These are phyloP conservation scores for Talaromyces sp. DNA, from an alignment of 2,329 filamentous ascomycete genomes.

Conservation along the genomic window DNA sequence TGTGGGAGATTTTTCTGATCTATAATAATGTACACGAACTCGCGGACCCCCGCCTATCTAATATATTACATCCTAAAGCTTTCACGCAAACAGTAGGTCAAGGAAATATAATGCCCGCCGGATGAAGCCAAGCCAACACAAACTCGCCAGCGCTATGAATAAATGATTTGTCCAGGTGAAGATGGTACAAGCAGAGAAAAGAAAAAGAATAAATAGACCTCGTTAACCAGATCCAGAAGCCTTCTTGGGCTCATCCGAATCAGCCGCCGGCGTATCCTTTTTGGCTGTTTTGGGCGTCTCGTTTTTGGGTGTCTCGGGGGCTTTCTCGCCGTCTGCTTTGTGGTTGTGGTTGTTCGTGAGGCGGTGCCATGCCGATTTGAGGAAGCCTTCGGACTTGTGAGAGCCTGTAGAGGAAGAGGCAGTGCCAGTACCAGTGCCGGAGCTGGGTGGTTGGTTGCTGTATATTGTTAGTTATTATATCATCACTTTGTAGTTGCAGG, in stretches of 20 bases:
- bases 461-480: not conserved
- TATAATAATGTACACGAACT: not conserved
- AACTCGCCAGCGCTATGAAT: slow-evolving; percentile 21
- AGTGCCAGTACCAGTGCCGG: slow-evolving; percentile 1
- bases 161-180: slow-evolving; percentile 6
- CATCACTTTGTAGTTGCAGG: not conserved
- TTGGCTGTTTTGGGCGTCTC: slow-evolving; percentile 14
- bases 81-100: not conserved
- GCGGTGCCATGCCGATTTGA: slow-evolving; percentile 91
- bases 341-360: slow-evolving; percentile 59
- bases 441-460: slow-evolving; percentile 9
- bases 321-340: not conserved
- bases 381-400: slow-evolving; percentile 79
- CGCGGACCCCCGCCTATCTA: not conserved
- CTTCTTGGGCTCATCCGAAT: slow-evolving; percentile 33
- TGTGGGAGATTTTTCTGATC: not conserved
- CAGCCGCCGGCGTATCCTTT: slow-evolving; percentile 12
- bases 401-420: slow-evolving; percentile 30
- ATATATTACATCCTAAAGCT: not conserved
- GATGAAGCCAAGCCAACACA: slow-evolving; percentile 8
- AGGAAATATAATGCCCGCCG: not conserved
- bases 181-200: not conserved
- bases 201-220: not conserved
- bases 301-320: not conserved
- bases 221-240: slow-evolving; percentile 30